Conservation (phyloP, 495 filamentous ascomycete genomes). For the Neurospora sp. region DNA sequence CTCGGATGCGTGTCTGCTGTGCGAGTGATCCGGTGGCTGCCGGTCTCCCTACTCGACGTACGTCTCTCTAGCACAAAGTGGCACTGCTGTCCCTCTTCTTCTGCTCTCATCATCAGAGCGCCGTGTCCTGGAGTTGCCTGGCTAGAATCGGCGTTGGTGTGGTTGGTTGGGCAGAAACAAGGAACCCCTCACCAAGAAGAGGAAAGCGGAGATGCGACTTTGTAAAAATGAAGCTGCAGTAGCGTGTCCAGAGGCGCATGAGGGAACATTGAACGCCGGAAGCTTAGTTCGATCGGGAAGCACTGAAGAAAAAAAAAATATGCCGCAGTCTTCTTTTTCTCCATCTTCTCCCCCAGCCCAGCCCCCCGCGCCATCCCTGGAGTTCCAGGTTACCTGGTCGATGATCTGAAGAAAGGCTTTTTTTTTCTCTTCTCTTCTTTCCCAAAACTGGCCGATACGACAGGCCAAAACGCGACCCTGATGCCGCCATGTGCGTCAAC, state of each 20-base stretch:
- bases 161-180: background rate
- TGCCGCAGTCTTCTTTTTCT: background rate
- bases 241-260: background rate
- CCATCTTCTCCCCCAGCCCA: background rate
- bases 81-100: background rate
- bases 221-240: background rate
- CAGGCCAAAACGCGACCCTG: background rate
- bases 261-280: background rate
- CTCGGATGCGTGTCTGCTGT: background rate
- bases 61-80: background rate
- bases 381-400: background rate
- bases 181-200: background rate
- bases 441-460: background rate
- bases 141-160: background rate
- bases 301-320: background rate
- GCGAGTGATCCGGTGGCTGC: background rate
- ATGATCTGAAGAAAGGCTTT: background rate
- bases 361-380: background rate
- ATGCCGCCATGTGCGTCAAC: background rate
- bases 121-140: background rate
- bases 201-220: background rate
- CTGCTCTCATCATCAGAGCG: background rate
- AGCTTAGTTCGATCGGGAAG: background rate
- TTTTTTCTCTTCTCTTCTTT: background rate
- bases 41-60: background rate